A percentile compares a stretch with the other conserved stretches of the same genome.
phyloP scores from a whole-genome alignment of 805 yeast genomes.

The Lachancea kluyveri region DNA sequence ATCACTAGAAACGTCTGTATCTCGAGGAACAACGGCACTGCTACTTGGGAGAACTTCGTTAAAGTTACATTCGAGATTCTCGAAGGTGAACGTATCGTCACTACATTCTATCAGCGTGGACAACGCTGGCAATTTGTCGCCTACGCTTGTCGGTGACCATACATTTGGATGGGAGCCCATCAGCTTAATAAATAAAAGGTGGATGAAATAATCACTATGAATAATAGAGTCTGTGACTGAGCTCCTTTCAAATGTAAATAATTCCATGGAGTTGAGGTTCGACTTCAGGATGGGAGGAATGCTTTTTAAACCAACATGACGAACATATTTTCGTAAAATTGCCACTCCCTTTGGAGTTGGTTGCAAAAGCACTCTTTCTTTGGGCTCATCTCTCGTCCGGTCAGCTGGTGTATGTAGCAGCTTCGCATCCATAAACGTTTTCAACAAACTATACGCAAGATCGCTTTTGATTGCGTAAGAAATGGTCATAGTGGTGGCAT shows the following conservation, averaged over 20 bases:
- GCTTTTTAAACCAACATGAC: conserved; percentile 45
- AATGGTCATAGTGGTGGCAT: conserved; percentile 46
- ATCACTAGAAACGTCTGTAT: neutral
- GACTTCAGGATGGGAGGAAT: conserved; percentile 48
- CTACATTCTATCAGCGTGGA: conserved; percentile 28
- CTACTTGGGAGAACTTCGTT: neutral
- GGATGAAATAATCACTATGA: conserved; percentile 58
- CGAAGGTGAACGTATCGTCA: conserved; percentile 33
- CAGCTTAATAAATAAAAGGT: conserved; percentile 53
- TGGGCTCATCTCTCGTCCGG: conserved; percentile 50
- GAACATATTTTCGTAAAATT: conserved; percentile 53
- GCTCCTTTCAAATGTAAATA: conserved; percentile 64
- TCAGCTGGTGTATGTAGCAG: conserved; percentile 71
- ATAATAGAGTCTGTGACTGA: conserved; percentile 49
- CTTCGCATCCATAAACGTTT: conserved; percentile 51
- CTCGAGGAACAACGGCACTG: neutral
- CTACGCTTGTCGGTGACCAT: conserved; percentile 53
- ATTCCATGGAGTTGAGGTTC: conserved; percentile 61
- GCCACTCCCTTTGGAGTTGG: conserved; percentile 92
- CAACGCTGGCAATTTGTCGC: conserved; percentile 42
- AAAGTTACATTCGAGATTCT: conserved; percentile 13
- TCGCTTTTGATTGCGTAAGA: conserved; percentile 48
- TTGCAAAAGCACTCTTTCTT: conserved; percentile 46
- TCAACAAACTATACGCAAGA: conserved; percentile 42
- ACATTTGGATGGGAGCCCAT: conserved; percentile 65